Conservation (phyloP, 202 grass and related monocot species). For the Saccharum hybrid region DNA sequence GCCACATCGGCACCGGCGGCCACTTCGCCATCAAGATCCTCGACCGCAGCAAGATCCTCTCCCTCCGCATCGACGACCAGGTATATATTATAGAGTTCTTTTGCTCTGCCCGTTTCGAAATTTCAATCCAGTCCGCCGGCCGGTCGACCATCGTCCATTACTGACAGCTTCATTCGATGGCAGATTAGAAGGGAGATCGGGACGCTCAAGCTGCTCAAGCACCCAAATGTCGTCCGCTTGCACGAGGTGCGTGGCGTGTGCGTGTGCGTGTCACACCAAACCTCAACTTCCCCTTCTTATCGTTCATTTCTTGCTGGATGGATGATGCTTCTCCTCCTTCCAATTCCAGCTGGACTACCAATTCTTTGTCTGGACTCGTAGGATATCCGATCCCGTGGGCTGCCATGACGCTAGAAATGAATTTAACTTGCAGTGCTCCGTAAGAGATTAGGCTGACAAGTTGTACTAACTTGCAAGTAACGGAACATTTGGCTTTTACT, state of each 20-base stretch:
- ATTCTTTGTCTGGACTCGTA: background rate
- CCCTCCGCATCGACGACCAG: constrained; percentile 66
- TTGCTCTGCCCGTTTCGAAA: too few species aligned
- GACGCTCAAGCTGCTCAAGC: constrained; percentile 79
- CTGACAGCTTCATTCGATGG: background rate
- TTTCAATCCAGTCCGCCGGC: too few species aligned
- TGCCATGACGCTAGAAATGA: too few species aligned
- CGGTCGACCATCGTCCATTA: too few species aligned
- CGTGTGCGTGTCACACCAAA: background rate
- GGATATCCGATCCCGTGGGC: background rate
- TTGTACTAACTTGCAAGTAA: constrained; percentile 9
- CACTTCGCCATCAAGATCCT: constrained; percentile 86
- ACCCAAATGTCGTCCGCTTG: constrained; percentile 88
- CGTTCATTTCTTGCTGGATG: background rate
- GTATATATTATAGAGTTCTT: too few species aligned
- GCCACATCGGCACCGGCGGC: constrained; percentile 49
- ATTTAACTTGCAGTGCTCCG: background rate
- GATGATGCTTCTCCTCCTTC: too few species aligned
- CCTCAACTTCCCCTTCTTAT: background rate
- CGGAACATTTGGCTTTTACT: constrained; percentile 3
- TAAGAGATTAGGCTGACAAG: background rate
- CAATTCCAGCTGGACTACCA: background rate
- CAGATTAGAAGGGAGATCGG: constrained; percentile 86
- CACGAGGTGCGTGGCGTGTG: constrained; percentile 60
- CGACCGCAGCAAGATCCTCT: constrained; percentile 75